phyloP scores from a whole-genome alignment of 257 asterid species.

The Osmanthus fragrans region DNA sequence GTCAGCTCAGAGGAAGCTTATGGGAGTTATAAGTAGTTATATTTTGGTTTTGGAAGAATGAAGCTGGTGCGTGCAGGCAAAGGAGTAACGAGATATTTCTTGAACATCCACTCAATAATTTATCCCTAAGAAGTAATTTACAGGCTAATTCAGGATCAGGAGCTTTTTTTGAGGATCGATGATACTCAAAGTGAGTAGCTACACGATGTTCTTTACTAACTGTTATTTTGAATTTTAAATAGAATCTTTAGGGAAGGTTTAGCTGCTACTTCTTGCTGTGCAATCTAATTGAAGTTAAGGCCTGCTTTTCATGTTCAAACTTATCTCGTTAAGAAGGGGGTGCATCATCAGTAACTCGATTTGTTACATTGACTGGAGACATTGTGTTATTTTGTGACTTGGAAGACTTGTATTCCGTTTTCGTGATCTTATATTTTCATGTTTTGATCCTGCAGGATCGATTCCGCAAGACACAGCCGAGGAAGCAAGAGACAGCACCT shows the following conservation, averaged over 20 bases:
- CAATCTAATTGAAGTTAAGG: background rate
- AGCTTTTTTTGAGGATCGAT: background rate
- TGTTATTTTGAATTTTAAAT: background rate
- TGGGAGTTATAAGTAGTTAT: background rate
- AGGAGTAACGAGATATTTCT: background rate
- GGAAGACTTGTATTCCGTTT: background rate
- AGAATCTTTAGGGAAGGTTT: background rate
- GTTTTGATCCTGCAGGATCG: slow-evolving; percentile 40
- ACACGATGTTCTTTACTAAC: background rate
- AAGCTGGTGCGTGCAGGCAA: background rate
- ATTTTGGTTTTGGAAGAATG: background rate
- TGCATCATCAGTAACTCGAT: background rate
- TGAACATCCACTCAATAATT: background rate
- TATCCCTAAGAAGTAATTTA: background rate
- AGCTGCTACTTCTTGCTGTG: background rate
- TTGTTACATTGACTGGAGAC: background rate
- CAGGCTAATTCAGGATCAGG: background rate
- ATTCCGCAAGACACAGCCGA: slow-evolving; percentile 42
- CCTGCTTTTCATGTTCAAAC: background rate
- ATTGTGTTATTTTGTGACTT: background rate
- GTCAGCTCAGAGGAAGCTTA: background rate
- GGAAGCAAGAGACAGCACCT: slow-evolving; percentile 42
- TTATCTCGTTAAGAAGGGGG: background rate
- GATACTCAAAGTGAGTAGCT: background rate
- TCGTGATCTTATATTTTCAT: slow-evolving; percentile 6